phyloP scores from a whole-genome alignment of 1,284 basidiomycete genomes.

The Ustilago curta region DNA sequence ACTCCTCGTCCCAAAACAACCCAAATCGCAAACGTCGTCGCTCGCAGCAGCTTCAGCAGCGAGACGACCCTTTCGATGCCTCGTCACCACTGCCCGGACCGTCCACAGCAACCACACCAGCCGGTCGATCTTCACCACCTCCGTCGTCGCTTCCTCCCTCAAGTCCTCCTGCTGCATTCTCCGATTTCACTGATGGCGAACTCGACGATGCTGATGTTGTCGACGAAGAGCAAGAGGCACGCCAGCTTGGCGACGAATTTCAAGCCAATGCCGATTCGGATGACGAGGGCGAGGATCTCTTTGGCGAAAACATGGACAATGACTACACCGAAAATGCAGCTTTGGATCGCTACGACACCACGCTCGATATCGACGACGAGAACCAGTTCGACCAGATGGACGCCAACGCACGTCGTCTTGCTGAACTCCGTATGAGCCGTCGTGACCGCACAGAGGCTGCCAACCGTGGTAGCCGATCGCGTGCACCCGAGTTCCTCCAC shows the following conservation, averaged over 20 bases:
- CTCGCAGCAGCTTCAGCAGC: conserved; percentile 43
- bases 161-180: conserved; percentile 62
- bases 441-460: conserved; percentile 84
- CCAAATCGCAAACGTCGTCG: conserved; percentile 55
- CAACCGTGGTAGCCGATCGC: conserved; percentile 73
- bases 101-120: conserved; percentile 47
- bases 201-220: conserved; percentile 51
- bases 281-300: conserved; percentile 89
- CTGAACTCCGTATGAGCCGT: conserved; percentile 87
- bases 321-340: conserved; percentile 87
- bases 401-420: conserved; percentile 80
- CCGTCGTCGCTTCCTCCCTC: conserved; percentile 65
- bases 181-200: conserved; percentile 64
- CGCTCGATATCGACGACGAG: conserved; percentile 84
- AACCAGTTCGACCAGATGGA: conserved; percentile 79
- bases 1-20: conserved; percentile 31
- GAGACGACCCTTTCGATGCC: conserved; percentile 50
- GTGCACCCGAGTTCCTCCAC: conserved; percentile 85
- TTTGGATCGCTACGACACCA: conserved; percentile 88
- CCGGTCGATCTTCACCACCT: conserved; percentile 55
- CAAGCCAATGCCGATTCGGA: conserved; percentile 77
- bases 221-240: conserved; percentile 64
- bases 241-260: conserved; percentile 70
- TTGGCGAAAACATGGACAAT: conserved; percentile 80
- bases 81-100: conserved; percentile 45